Evolutionary conservation across 768 basidiomycete species (phyloP).

Genomic region (Leccinum variicolor): DNA sequence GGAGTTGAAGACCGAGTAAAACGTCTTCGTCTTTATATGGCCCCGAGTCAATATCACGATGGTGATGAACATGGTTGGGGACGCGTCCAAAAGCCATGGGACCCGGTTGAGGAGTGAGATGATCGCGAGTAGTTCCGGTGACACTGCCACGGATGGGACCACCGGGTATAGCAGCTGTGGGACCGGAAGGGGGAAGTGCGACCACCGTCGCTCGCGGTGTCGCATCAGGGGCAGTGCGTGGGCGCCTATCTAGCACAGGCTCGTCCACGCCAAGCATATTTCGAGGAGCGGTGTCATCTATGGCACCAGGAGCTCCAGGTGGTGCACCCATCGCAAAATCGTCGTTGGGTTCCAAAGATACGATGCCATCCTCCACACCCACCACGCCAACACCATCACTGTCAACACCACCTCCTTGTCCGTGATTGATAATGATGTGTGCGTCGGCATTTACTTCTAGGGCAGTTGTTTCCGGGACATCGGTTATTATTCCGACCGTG

Average conservation of each 20-base stretch:
- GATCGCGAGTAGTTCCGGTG: slow-evolving; percentile 18
- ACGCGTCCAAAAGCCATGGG: slow-evolving; percentile 19
- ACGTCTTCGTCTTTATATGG: slow-evolving; percentile 96
- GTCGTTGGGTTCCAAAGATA: slow-evolving; percentile 76
- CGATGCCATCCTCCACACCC: slow-evolving; percentile 73
- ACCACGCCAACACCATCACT: slow-evolving; percentile 40
- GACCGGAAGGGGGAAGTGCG: slow-evolving; percentile 42
- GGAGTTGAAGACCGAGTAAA: slow-evolving; percentile 81
- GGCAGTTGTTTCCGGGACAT: slow-evolving; percentile 32
- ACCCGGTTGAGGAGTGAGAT: slow-evolving; percentile 3
- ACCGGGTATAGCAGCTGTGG: slow-evolving; percentile 8
- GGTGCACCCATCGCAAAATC: slow-evolving; percentile 90
- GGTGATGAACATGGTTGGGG: slow-evolving; percentile 36
- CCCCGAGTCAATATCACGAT: slow-evolving; percentile 44
- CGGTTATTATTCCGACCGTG: slow-evolving; percentile 48
- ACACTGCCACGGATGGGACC: slow-evolving; percentile 14
- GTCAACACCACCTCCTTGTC: slow-evolving; percentile 36
- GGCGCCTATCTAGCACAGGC: slow-evolving; percentile 28
- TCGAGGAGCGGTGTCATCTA: slow-evolving; percentile 35
- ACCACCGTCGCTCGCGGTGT: slow-evolving; percentile 64
- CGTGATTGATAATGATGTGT: slow-evolving; percentile 51
- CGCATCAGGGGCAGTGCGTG: slow-evolving; percentile 48
- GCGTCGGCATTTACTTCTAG: slow-evolving; percentile 44
- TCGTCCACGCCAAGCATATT: slow-evolving; percentile 26
- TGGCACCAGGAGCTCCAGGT: slow-evolving; percentile 86